Percentiles rank a stretch among this genome's conserved stretches.
Evolutionary conservation across 768 basidiomycete species (phyloP).

Genomic region (Russula sp.): DNA sequence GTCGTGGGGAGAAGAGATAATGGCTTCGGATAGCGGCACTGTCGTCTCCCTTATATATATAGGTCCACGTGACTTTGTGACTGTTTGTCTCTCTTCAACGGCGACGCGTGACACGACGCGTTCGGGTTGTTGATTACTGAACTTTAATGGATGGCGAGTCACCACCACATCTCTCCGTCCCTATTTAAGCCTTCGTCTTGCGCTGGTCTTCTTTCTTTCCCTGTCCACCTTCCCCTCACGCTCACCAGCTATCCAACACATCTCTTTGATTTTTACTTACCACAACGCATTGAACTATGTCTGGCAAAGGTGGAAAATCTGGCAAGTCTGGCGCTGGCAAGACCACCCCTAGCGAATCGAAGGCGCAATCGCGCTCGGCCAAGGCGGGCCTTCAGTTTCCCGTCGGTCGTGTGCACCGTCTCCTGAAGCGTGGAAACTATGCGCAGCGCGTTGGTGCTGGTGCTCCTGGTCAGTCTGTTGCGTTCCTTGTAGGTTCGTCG

Average conservation of each 20-base stretch:
- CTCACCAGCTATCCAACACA: background rate
- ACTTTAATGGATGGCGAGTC: conserved; percentile 28
- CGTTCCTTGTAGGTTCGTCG: background rate
- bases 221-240: background rate
- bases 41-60: conserved; percentile 18
- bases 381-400: conserved; percentile 81
- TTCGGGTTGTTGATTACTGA: conserved; percentile 31
- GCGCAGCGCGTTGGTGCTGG: conserved; percentile 84
- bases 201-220: background rate
- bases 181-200: conserved; percentile 27
- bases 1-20: conserved; percentile 8
- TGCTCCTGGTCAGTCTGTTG: conserved; percentile 54
- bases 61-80: conserved; percentile 18
- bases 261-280: background rate
- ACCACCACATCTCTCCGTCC: conserved; percentile 3
- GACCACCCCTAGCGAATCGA: conserved; percentile 34
- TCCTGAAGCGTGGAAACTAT: conserved; percentile 80
- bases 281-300: conserved; percentile 38
- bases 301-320: conserved; percentile 47
- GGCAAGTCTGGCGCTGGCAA: conserved; percentile 35
- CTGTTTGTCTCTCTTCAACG: conserved; percentile 24
- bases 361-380: conserved; percentile 62
- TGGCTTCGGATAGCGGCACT: conserved; percentile 2
- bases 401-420: conserved; percentile 90
- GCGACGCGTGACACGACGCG: conserved; percentile 27